A percentile compares a stretch with the other conserved stretches of the same genome.
Conservation (phyloP, 2,329 filamentous ascomycete species). For the Curvularia lunata region DNA sequence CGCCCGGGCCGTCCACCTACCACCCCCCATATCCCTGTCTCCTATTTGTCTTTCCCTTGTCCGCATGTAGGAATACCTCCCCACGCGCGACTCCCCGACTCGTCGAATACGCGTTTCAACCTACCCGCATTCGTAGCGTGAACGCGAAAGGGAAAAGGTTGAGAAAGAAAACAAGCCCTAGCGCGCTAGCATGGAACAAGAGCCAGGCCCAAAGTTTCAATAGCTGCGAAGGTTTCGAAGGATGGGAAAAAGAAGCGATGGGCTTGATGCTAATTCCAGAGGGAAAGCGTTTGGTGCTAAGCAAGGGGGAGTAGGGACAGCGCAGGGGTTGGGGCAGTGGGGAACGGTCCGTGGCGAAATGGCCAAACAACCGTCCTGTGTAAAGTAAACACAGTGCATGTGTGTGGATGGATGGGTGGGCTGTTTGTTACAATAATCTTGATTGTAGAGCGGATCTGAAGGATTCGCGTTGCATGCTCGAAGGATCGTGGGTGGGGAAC, state of each 20-base stretch:
- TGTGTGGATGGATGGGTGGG: no score
- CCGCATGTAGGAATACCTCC: neutral
- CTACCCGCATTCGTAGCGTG: neutral
- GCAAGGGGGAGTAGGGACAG: neutral
- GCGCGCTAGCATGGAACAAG: neutral
- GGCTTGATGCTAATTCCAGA: neutral
- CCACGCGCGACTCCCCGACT: neutral
- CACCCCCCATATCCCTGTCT: neutral
- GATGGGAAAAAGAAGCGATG: neutral
- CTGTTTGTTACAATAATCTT: no score
- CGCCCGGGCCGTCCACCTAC: neutral
- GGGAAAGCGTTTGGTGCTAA: neutral
- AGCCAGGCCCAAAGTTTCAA: neutral
- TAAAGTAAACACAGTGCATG: no score
- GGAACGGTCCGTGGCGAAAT: no score
- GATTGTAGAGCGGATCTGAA: no score
- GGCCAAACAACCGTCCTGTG: no score
- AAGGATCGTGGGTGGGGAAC: neutral
- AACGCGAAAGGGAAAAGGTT: neutral
- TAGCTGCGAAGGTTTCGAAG: neutral
- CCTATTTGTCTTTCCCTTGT: neutral
- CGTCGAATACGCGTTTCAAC: neutral
- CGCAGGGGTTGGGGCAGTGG: no score
- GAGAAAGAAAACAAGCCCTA: neutral
- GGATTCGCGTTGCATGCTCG: neutral